phyloP scores from a whole-genome alignment of 805 yeast species.

The Cyberlindnera maritima region DNA sequence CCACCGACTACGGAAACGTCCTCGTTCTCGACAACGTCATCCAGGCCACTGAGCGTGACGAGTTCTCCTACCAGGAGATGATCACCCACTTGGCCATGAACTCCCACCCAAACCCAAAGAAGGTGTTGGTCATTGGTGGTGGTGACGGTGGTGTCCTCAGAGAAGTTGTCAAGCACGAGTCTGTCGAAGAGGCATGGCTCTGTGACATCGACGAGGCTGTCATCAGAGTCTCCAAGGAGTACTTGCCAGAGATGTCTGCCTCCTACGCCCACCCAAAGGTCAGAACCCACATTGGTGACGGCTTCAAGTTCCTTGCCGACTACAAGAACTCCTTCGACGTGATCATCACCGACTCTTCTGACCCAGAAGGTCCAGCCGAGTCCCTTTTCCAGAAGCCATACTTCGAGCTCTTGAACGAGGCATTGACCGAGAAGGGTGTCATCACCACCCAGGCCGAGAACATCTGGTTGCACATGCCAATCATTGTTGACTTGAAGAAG shows the following conservation, averaged over 20 bases:
- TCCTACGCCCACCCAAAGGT: constrained; percentile 88
- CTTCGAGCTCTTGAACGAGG: constrained; percentile 77
- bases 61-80: constrained; percentile 98
- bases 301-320: constrained; percentile 90
- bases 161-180: constrained; percentile 86
- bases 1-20: constrained; percentile 93
- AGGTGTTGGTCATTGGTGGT: constrained; percentile 93
- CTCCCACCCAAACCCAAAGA: constrained; percentile 93
- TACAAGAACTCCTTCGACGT: constrained; percentile 88
- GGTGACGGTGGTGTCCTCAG: constrained; percentile 99
- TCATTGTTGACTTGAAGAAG: constrained; percentile 76
- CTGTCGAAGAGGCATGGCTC: constrained; percentile 83
- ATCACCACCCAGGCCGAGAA: constrained; percentile 93
- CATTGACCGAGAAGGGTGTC: constrained; percentile 92
- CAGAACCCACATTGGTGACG: constrained; percentile 90
- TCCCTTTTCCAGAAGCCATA: constrained; percentile 89
- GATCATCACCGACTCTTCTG: constrained; percentile 95
- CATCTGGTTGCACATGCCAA: constrained; percentile 87
- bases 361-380: constrained; percentile 98
- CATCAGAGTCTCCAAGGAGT: constrained; percentile 79
- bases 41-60: constrained; percentile 96
- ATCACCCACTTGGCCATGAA: constrained; percentile 89
- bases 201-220: constrained; percentile 97
- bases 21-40: constrained; percentile 92
- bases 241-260: constrained; percentile 82